Conservation (phyloP, 1,284 basidiomycete genomes). For the Ganoderma multipileum region DNA sequence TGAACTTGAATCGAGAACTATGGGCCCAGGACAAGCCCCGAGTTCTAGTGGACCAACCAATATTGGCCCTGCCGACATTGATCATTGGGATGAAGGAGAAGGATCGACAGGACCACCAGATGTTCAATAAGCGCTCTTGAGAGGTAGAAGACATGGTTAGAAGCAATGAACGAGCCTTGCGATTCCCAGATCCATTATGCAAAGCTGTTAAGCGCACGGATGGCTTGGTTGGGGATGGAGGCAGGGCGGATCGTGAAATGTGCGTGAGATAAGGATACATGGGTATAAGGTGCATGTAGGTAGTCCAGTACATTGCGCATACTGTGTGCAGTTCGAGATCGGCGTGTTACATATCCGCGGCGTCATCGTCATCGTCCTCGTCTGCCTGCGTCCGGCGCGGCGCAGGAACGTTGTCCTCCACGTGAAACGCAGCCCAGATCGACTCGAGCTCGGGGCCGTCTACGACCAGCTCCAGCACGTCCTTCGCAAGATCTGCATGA, state of each 20-base stretch:
- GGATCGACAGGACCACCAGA: too few relatives aligned
- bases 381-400: neutral
- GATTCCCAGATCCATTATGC: too few relatives aligned
- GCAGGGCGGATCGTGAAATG: neutral
- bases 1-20: too few relatives aligned
- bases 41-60: too few relatives aligned
- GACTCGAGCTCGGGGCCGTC: slow-evolving; percentile 38
- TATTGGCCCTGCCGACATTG: too few relatives aligned
- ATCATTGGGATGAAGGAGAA: too few relatives aligned
- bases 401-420: slow-evolving; percentile 1
- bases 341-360: neutral
- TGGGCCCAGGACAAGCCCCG: too few relatives aligned
- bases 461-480: slow-evolving; percentile 36
- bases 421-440: slow-evolving; percentile 34
- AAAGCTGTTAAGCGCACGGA: too few relatives aligned
- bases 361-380: neutral
- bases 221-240: neutral
- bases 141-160: too few relatives aligned
- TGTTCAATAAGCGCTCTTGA: too few relatives aligned
- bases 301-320: neutral
- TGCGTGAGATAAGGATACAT: neutral
- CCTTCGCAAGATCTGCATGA: slow-evolving; percentile 33
- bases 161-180: neutral
- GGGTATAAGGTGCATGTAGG: neutral
- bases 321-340: neutral